Evolutionary conservation across 164 flowering plant species (phyloP).

Genomic region (Platanus orientalis): DNA sequence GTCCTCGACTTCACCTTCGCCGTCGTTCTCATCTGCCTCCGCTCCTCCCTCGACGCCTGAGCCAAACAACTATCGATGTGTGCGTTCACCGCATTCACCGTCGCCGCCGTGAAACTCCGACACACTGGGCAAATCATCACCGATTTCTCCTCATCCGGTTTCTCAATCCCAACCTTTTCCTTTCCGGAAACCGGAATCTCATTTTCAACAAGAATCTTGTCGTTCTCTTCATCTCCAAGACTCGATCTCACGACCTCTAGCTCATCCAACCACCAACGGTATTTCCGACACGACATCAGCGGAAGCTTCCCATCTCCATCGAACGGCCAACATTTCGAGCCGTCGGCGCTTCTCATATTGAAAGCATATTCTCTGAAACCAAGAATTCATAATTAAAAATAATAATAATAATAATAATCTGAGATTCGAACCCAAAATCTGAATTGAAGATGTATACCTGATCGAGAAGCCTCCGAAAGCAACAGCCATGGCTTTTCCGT

Average conservation of each 20-base stretch:
- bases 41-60: constrained; percentile 20
- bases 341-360: constrained; percentile 47
- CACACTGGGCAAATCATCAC: constrained; percentile 43
- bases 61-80: constrained; percentile 33
- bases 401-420: background rate
- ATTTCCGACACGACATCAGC: constrained; percentile 40
- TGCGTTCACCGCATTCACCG: constrained; percentile 35
- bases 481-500: constrained; percentile 25
- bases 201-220: background rate
- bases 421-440: background rate
- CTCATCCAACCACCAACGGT: constrained; percentile 57
- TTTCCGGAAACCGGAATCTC: background rate
- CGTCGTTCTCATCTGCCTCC: constrained; percentile 9
- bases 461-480: constrained; percentile 49
- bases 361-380: constrained; percentile 43
- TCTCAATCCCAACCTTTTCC: background rate
- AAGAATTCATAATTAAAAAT: background rate
- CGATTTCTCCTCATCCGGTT: constrained; percentile 10
- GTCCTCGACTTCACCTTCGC: constrained; percentile 23
- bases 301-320: constrained; percentile 32
- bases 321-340: constrained; percentile 59
- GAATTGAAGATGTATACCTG: constrained; percentile 27
- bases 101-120: constrained; percentile 26
- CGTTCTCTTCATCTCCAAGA: background rate
- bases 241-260: constrained; percentile 14